A percentile compares a stretch with the other conserved stretches of the same genome.
Evolutionary conservation across 1,139 yeast genomes (phyloP).

Genomic region (Kodamaea arcana): DNA sequence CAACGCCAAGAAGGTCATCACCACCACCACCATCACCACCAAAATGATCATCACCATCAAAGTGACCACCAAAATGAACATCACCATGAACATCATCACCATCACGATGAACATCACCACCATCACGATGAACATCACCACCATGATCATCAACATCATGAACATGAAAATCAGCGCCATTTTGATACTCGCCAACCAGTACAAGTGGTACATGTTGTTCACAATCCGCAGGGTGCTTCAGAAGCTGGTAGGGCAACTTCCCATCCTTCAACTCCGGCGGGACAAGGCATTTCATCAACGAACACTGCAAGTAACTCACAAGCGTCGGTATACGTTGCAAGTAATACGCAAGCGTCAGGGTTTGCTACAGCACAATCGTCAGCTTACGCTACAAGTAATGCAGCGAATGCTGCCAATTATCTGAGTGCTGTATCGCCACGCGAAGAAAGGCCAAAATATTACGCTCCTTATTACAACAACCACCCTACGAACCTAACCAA

Average conservation of each 20-base stretch:
- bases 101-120: constrained; percentile 4
- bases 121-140: constrained; percentile 2
- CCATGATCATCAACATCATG: background rate
- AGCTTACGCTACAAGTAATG: background rate
- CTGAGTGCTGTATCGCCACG: too few species aligned
- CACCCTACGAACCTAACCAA: constrained; percentile 28
- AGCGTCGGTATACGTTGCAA: background rate
- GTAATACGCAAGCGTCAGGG: background rate
- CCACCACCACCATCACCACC: constrained; percentile 4
- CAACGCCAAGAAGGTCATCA: constrained; percentile 6
- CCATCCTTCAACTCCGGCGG: constrained; percentile 1
- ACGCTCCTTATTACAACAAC: constrained; percentile 17
- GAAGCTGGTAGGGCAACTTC: constrained; percentile 1
- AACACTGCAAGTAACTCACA: too few species aligned
- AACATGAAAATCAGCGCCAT: too few species aligned
- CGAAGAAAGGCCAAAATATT: constrained; percentile 1
- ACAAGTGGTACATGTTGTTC: constrained; percentile 6
- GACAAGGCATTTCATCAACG: too few species aligned
- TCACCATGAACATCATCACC: constrained; percentile 3
- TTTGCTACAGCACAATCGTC: background rate
- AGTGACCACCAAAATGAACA: constrained; percentile 1
- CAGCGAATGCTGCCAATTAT: background rate
- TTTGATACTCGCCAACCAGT: background rate
- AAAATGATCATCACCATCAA: constrained; percentile 2
- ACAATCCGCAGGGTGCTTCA: constrained; percentile 3